Conservation (phyloP, 805 yeast genomes). For the Saccharomycopsis sp. region DNA sequence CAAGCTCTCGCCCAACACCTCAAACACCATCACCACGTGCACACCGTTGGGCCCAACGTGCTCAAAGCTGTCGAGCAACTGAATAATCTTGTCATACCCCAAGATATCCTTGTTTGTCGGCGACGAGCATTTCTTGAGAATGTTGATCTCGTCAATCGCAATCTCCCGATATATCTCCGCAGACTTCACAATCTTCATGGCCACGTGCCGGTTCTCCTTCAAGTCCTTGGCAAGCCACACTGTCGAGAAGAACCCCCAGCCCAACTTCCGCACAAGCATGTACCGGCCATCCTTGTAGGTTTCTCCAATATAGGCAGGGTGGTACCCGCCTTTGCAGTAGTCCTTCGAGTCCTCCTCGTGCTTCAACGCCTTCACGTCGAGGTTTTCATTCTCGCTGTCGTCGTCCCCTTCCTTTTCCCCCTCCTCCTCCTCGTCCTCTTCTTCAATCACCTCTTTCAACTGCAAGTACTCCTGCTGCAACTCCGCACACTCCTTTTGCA, state of each 20-base stretch:
- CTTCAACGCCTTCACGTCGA: conserved; percentile 1
- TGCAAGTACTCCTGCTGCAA: conserved; percentile 3
- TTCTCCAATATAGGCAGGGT: conserved; percentile 52
- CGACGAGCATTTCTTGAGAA: conserved; percentile 32
- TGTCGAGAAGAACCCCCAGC: conserved; percentile 67
- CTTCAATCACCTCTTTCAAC: conserved; percentile 5
- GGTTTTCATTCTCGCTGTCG: not conserved
- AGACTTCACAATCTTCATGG: conserved; percentile 53
- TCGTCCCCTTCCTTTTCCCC: conserved; percentile 6
- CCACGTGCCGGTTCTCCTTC: conserved; percentile 38
- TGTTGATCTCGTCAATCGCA: conserved; percentile 53
- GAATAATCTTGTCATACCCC: conserved; percentile 45
- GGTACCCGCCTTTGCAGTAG: conserved; percentile 55
- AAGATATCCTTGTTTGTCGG: conserved; percentile 29
- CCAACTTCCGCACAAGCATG: conserved; percentile 45
- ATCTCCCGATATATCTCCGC: conserved; percentile 47
- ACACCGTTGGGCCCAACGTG: conserved; percentile 54
- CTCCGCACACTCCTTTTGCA: conserved; percentile 12
- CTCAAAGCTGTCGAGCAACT: conserved; percentile 45
- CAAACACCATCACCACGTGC: conserved; percentile 60
- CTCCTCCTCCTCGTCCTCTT: conserved; percentile 9
- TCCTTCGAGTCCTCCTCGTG: conserved; percentile 44
- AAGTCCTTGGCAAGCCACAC: conserved; percentile 54
- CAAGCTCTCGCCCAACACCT: conserved; percentile 54
- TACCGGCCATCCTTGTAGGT: conserved; percentile 36